Base-by-base conservation (phyloP, 257 asterid species). In the Verbena officinalis region DNA sequence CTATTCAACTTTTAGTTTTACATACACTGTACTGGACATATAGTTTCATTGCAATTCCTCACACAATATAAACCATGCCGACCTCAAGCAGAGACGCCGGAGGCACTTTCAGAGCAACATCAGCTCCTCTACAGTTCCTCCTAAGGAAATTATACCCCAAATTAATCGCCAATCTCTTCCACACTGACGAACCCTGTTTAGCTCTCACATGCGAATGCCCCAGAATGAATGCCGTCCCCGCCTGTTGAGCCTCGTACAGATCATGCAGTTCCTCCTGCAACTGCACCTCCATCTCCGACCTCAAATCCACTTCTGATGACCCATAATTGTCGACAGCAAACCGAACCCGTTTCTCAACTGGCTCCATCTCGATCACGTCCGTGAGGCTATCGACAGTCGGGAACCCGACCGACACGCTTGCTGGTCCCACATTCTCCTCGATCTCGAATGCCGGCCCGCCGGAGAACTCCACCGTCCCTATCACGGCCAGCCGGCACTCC, bases 51-150 rank as follows among this genome's bases (percentile, higher is more conserved):
- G 39, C 12, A n/a, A 16, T 55, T 27, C 64, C 75, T 36, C 10
- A 92, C 40, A 92, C 97, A 62, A 92, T 67, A 60, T 92, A 92
- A 67, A 89, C 89, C 98, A 92, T 92, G 22, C 98, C 97, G 63
- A 92, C 98, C 78, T 92, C 96, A 62, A 92, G 85, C 6, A 92
- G 94, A 8, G 98, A 92, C 2, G 97, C 98, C 16, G 98, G 97
- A 38, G 98, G 98, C 57, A 92, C 94, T 83, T 84, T 92, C 1
- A 92, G 80, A 16, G 97, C 85, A 62, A 89, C 97, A 71, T 89
- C 98, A 3, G 97, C 83, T 15, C 97, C 97, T 64, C 98, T 74
- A 40, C 98, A 92, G 39, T 92, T 92, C 67, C 93, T 83, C 38
- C 93, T 67, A 0, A 92, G 78, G 73, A 92, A 83, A 80, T 84